Conservation (phyloP, 2,329 filamentous ascomycete species). For the Teratosphaeria nubilosa region DNA sequence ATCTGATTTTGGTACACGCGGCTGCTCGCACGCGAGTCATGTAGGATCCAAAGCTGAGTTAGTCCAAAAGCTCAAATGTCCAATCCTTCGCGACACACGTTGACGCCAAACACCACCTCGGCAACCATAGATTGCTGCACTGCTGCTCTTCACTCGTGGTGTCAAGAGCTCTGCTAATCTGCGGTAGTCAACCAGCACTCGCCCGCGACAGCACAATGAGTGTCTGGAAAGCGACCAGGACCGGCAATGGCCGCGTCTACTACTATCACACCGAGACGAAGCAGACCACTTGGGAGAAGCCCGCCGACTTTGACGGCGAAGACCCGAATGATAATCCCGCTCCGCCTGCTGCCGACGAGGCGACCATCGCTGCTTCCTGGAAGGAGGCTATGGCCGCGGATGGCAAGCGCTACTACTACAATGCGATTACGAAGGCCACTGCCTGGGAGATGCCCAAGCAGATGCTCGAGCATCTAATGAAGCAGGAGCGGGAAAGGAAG, state of each 20-base stretch:
- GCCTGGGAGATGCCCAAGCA: conserved; percentile 76
- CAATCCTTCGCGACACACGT: neutral
- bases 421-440: conserved; percentile 82
- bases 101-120: neutral
- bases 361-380: conserved; percentile 68
- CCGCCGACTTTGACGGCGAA: conserved; percentile 48
- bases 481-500: conserved; percentile 32
- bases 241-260: conserved; percentile 59
- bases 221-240: conserved; percentile 18
- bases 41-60: neutral
- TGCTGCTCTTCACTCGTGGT: neutral
- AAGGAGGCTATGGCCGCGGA: conserved; percentile 82
- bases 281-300: conserved; percentile 88
- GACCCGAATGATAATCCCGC: conserved; percentile 58
- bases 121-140: neutral
- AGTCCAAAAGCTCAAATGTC: neutral
- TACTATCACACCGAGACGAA: conserved; percentile 86
- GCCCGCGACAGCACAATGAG: conserved; percentile 10
- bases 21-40: neutral
- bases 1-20: neutral
- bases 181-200: neutral
- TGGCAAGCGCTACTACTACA: conserved; percentile 87
- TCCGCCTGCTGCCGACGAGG: conserved; percentile 30
- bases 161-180: neutral
- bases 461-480: conserved; percentile 33